phyloP scores from a whole-genome alignment of 2,329 filamentous ascomycete species.

The Talaromyces verruculosus region DNA sequence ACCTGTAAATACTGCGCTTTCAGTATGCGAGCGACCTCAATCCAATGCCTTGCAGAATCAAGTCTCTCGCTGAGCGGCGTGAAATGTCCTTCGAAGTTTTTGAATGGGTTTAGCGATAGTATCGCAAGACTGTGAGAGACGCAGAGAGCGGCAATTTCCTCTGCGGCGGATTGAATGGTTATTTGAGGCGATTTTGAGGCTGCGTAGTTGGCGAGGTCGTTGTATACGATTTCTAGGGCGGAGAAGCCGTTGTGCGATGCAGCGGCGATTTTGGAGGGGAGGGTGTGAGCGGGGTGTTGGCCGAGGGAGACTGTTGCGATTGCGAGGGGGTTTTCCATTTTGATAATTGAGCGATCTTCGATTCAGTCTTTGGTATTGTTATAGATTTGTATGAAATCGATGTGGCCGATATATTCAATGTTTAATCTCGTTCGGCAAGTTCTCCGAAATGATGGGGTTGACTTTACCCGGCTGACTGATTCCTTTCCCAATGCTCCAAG shows the following conservation, averaged over 20 bases:
- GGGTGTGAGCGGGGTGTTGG: conserved; percentile 31
- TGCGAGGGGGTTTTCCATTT: conserved; percentile 25
- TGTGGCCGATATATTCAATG: background rate
- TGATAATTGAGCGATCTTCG: no score
- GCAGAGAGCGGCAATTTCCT: background rate
- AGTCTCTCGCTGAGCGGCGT: conserved; percentile 32
- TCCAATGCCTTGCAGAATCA: conserved; percentile 33
- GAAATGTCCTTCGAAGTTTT: conserved; percentile 39
- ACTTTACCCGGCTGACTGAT: no score
- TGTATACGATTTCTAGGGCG: conserved; percentile 36
- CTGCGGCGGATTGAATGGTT: background rate
- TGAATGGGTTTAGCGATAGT: conserved; percentile 21
- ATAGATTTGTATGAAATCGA: background rate
- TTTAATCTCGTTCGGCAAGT: background rate
- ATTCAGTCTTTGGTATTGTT: background rate
- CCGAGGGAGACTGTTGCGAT: conserved; percentile 34
- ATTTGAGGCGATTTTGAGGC: conserved; percentile 12
- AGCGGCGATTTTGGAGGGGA: conserved; percentile 34
- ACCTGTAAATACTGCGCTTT: conserved; percentile 7
- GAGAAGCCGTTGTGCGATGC: conserved; percentile 30
- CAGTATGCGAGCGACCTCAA: conserved; percentile 21
- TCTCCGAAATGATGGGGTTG: no score
- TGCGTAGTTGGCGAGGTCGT: conserved; percentile 30
- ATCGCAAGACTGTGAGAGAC: background rate
- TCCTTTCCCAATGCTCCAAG: no score